Conservation (phyloP, 306 rosid genomes). For the Mucuna pruriens region DNA sequence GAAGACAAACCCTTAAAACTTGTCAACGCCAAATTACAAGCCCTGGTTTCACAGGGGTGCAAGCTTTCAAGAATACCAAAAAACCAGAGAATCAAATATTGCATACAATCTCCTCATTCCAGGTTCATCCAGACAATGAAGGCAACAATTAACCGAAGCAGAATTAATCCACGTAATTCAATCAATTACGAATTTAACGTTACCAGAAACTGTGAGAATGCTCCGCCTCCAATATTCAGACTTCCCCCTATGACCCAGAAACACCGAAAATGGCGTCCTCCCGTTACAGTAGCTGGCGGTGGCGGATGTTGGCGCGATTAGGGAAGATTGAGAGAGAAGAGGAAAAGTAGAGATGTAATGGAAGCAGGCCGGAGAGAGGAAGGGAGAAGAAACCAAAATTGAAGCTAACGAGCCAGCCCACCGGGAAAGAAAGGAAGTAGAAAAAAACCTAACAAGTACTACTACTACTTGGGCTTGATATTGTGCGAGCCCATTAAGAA, state of each 20-base stretch:
- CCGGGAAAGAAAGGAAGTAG: background rate
- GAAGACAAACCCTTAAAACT: background rate
- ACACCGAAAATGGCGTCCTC: too few relatives aligned
- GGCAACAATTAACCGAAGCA: too few relatives aligned
- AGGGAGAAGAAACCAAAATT: too few relatives aligned
- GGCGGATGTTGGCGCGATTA: too few relatives aligned
- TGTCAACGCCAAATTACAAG: background rate
- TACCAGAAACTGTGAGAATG: background rate
- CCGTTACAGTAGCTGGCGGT: too few relatives aligned
- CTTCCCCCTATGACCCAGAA: background rate
- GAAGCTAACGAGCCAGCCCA: background rate
- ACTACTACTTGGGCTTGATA: background rate
- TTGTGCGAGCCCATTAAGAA: background rate
- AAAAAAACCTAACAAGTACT: background rate
- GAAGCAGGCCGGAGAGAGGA: too few relatives aligned
- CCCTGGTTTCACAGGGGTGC: background rate
- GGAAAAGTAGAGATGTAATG: too few relatives aligned
- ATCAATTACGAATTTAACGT: background rate
- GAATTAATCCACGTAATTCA: too few relatives aligned
- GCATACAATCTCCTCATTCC: too few relatives aligned
- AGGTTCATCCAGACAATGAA: too few relatives aligned
- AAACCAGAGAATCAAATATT: background rate
- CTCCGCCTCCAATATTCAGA: background rate
- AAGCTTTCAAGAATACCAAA: background rate
- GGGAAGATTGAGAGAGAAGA: too few relatives aligned